These are phyloP conservation scores for Aspergillus sp. DNA, from an alignment of 2,329 filamentous ascomycete species.

Conservation along the genomic window DNA sequence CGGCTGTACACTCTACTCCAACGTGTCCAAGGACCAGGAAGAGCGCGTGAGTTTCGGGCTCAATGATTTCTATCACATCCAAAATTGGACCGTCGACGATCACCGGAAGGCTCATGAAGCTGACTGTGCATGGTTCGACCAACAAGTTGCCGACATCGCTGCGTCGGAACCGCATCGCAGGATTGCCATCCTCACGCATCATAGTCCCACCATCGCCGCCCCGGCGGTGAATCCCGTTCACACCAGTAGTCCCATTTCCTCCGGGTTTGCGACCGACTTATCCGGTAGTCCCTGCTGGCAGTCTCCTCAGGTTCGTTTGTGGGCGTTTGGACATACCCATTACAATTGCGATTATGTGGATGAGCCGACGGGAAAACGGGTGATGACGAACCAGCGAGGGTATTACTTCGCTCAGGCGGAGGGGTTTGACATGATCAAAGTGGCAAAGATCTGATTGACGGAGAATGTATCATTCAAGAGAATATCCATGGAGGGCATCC, in stretches of 20 bases:
- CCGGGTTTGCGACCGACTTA: constrained; percentile 46
- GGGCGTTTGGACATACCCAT: constrained; percentile 53
- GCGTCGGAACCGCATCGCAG: constrained; percentile 30
- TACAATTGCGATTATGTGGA: constrained; percentile 44
- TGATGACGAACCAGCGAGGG: constrained; percentile 43
- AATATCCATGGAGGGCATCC: too few relatives aligned
- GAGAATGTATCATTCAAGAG: too few relatives aligned
- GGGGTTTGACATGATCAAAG: constrained; percentile 35
- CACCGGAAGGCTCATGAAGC: constrained; percentile 31
- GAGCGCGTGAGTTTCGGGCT: constrained; percentile 44
- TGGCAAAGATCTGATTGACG: constrained; percentile 14
- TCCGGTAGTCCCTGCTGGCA: constrained; percentile 39
- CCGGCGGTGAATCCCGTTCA: constrained; percentile 32
- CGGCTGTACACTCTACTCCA: constrained; percentile 53
- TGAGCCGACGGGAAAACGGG: constrained; percentile 28
- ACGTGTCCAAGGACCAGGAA: constrained; percentile 38
- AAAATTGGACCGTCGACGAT: constrained; percentile 32
- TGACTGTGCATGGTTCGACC: constrained; percentile 41
- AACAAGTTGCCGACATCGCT: constrained; percentile 31
- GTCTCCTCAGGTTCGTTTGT: constrained; percentile 37
- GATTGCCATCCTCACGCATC: constrained; percentile 41
- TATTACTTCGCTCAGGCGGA: constrained; percentile 41
- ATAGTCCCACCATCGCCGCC: constrained; percentile 32
- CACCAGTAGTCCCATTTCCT: constrained; percentile 29
- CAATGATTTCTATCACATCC: constrained; percentile 54